Evolutionary conservation across 495 filamentous ascomycete species (phyloP).

Genomic region (Poronia punctata): DNA sequence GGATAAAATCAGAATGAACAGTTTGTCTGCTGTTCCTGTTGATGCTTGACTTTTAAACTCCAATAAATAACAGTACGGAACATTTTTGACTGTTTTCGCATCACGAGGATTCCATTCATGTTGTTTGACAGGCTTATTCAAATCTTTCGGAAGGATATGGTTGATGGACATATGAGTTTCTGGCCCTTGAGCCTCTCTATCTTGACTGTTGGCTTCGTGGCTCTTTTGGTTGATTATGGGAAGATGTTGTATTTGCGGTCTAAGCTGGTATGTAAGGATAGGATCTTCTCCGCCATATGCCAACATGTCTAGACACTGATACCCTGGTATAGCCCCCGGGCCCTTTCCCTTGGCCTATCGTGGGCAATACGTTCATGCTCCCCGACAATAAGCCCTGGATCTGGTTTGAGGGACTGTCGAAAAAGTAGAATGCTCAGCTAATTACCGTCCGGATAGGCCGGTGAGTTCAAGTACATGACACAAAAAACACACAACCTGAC

Average conservation of each 20-base stretch:
- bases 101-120: too few relatives aligned
- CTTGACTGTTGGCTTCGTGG: slow-evolving; percentile 21
- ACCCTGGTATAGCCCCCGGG: slow-evolving; percentile 44
- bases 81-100: too few relatives aligned
- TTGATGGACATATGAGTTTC: slow-evolving; percentile 7
- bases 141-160: neutral
- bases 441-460: slow-evolving; percentile 60
- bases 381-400: slow-evolving; percentile 59
- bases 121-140: slow-evolving; percentile 16
- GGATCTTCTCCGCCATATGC: neutral
- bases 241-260: slow-evolving; percentile 43
- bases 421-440: slow-evolving; percentile 43
- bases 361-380: slow-evolving; percentile 52
- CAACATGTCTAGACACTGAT: slow-evolving; percentile 3
- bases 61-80: too few relatives aligned
- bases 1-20: too few relatives aligned
- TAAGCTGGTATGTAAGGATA: slow-evolving; percentile 26
- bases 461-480: slow-evolving; percentile 16
- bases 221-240: slow-evolving; percentile 39
- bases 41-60: too few relatives aligned
- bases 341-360: slow-evolving; percentile 41
- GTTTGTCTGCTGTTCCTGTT: too few relatives aligned
- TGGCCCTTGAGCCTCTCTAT: slow-evolving; percentile 16
- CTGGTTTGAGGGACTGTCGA: slow-evolving; percentile 54
- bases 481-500: neutral